phyloP scores from a whole-genome alignment of 345 rosid species.

The Punica granatum region DNA sequence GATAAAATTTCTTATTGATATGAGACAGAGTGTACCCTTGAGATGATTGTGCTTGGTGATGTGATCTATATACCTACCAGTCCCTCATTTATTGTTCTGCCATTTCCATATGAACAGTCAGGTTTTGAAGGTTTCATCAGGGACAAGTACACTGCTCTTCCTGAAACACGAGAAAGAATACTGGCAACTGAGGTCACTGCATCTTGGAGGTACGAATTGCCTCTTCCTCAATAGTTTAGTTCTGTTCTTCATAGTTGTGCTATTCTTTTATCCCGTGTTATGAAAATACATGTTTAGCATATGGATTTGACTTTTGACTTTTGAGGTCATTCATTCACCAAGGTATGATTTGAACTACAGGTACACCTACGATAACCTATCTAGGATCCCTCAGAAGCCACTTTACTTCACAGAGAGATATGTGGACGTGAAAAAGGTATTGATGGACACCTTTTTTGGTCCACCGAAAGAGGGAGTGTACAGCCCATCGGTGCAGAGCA shows the following conservation, averaged over 20 bases:
- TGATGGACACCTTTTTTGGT: constrained; percentile 72
- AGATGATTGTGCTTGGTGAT: neutral
- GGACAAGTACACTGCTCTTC: constrained; percentile 80
- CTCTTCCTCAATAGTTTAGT: neutral
- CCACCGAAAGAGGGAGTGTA: constrained; percentile 76
- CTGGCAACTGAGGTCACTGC: constrained; percentile 88
- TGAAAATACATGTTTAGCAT: neutral
- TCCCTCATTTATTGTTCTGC: constrained; percentile 11
- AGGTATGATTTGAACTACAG: constrained; percentile 29
- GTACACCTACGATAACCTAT: constrained; percentile 60
- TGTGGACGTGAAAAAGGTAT: constrained; percentile 45
- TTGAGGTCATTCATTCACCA: neutral
- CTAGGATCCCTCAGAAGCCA: constrained; percentile 45
- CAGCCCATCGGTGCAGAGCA: constrained; percentile 94
- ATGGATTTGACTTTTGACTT: neutral
- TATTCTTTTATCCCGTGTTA: neutral
- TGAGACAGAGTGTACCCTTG: neutral
- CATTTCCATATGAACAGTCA: constrained; percentile 44
- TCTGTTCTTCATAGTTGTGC: neutral
- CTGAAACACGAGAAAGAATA: constrained; percentile 86
- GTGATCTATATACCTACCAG: neutral
- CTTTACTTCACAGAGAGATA: constrained; percentile 62
- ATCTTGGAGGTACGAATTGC: constrained; percentile 61
- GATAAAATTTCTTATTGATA: neutral
- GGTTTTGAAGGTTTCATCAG: constrained; percentile 90